Evolutionary conservation across 2,329 filamentous ascomycete species (phyloP), one percentile per base, ranked within the genome.

Genomic region (Aspergillus candidus): DNA sequence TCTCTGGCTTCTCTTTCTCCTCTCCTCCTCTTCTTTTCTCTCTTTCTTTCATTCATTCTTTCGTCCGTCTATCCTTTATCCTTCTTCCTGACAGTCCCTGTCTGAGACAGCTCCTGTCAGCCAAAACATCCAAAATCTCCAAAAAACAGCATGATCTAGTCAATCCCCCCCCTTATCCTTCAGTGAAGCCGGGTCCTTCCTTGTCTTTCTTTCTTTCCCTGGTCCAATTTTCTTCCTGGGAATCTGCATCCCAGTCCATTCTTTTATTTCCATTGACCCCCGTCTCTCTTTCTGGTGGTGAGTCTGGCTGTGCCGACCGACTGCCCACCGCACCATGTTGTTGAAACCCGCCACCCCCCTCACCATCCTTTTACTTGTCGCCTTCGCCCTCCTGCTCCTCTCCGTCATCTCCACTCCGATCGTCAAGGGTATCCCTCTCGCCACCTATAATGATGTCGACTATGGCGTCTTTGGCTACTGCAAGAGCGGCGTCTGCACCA

Each of bases 381-480:
- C 91, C 53, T 96, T 98, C 68, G 84, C 76, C 51, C 75, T 97
- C 50, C 77, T 97, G 41, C 74, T 97, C 37, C 75, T 98, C 32
- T 87, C 89, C 37, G 87, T 90, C 32, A 72, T 98, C n/a, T 95
- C 91, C 1, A 90, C 88, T 0, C 93, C 93, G 13, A 82, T 98
- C 55, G 84, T 97, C 62, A 82, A 85, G 61, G 78, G 76, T 18
- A 94, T 98, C 37, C 88, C 89, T 8, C 75, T 98, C 34, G 90
- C 86, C 32, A 82, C 80, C 41, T 91, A 83, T 61, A 71, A 83
- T 34, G 82, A 84, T 57, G 80, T 87, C 55, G 83, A 82, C 54
- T 96, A 94, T 73, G 93, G 93, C 38, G 90, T 97, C 38, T 91
- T 97, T 72, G 93, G 93, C 18, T 94, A 81, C 59, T 98, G 93